Percentiles rank a stretch among this genome's conserved stretches.
Evolutionary conservation across 2,329 filamentous ascomycete genomes (phyloP).

Genomic region (Mycogone perniciosa): DNA sequence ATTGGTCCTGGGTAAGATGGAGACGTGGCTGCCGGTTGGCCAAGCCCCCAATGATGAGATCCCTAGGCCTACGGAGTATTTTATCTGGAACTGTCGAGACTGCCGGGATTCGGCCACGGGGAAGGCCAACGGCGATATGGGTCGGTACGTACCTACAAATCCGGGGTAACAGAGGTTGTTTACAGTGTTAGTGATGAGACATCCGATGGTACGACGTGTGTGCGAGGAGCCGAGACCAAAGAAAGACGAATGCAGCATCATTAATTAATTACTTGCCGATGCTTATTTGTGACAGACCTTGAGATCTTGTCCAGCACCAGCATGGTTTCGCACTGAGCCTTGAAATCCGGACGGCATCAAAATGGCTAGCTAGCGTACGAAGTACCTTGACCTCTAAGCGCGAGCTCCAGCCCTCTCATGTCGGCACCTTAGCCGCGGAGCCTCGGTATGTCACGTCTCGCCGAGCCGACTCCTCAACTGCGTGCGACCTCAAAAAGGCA

Average conservation of each 20-base stretch:
- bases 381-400: too few species aligned
- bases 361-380: neutral
- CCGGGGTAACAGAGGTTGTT: neutral
- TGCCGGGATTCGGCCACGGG: neutral
- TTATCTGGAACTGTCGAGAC: neutral
- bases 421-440: neutral
- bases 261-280: too few species aligned
- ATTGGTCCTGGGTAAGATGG: neutral
- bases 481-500: neutral
- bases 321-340: too few species aligned
- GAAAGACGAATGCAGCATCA: too few species aligned
- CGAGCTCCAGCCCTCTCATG: too few species aligned
- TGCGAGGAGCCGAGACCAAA: too few species aligned
- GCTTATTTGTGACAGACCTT: too few species aligned
- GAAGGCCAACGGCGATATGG: neutral
- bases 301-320: too few species aligned
- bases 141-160: neutral
- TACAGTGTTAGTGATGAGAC: neutral
- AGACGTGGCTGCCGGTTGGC: too few species aligned
- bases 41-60: neutral
- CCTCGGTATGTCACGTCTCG: slow-evolving; percentile 8
- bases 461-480: neutral
- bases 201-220: neutral
- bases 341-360: too few species aligned
- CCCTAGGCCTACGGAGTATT: neutral